Evolutionary conservation across 1,139 yeast species (phyloP).

Genomic region (Candida labiduridarum): DNA sequence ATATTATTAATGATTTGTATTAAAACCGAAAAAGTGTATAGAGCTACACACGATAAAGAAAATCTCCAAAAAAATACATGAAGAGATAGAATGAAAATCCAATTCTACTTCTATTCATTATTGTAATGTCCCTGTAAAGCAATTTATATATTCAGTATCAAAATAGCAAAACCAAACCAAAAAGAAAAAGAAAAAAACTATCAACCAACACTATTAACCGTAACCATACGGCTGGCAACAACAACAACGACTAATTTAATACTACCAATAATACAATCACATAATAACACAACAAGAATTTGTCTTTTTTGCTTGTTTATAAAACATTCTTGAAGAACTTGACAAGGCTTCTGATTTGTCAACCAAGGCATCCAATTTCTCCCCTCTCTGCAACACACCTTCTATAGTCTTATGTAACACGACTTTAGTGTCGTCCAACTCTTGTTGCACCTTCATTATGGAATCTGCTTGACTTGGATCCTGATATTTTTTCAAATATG

Average conservation of each 20-base stretch:
- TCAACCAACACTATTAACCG: background rate
- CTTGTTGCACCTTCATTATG: slow-evolving; percentile 95
- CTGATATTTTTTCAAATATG: slow-evolving; percentile 81
- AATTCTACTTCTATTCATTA: background rate
- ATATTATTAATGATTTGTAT: background rate
- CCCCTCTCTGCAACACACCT: slow-evolving; percentile 93
- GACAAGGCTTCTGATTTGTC: slow-evolving; percentile 94
- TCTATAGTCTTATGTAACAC: slow-evolving; percentile 96
- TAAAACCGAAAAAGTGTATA: background rate
- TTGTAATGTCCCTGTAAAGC: background rate
- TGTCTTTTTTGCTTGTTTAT: slow-evolving; percentile 96
- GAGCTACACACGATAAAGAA: background rate
- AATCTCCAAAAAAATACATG: background rate
- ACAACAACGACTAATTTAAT: background rate
- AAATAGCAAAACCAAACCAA: background rate
- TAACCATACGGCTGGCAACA: background rate
- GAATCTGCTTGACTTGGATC: slow-evolving; percentile 98
- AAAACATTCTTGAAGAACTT: slow-evolving; percentile 87
- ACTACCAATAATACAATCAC: slow-evolving; percentile 29
- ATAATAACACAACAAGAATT: slow-evolving; percentile 91
- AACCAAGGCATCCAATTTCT: slow-evolving; percentile 88
- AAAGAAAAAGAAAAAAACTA: background rate
- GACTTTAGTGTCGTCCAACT: slow-evolving; percentile 95
- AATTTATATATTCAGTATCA: background rate
- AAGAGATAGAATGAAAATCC: background rate